Evolutionary conservation across 164 flowering plant species (phyloP).

Genomic region (Macadamia integrifolia): DNA sequence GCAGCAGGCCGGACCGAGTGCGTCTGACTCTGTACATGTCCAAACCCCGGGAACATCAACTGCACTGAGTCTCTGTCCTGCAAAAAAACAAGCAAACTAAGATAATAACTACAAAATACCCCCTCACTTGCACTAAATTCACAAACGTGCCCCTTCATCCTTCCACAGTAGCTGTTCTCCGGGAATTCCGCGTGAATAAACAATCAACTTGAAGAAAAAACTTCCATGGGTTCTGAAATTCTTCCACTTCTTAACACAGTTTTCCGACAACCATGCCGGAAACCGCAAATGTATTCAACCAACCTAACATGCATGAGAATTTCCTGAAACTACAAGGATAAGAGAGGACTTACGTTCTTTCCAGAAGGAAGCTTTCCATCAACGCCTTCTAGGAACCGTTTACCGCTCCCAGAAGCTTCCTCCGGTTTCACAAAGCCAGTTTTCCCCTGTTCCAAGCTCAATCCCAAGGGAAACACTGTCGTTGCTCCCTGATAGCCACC

Average conservation of each 20-base stretch:
- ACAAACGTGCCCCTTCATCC: slow-evolving; percentile 1
- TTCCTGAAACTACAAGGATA: background rate
- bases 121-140: background rate
- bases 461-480: slow-evolving; percentile 56
- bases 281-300: background rate
- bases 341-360: slow-evolving; percentile 35
- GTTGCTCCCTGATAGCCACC: slow-evolving; percentile 36
- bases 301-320: background rate
- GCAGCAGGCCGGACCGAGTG: slow-evolving; percentile 34
- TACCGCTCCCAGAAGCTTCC: slow-evolving; percentile 60
- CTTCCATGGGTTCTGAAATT: background rate
- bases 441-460: slow-evolving; percentile 80
- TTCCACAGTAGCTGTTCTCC: too few relatives aligned
- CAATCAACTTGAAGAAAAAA: background rate
- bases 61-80: slow-evolving; percentile 28
- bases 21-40: slow-evolving; percentile 42
- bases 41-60: slow-evolving; percentile 53
- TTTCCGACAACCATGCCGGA: background rate
- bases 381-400: slow-evolving; percentile 51
- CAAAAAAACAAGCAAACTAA: background rate
- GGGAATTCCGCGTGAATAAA: background rate
- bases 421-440: slow-evolving; percentile 50
- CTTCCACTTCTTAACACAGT: background rate
- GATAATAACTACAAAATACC: background rate
- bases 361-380: slow-evolving; percentile 40